Percentiles rank a stretch among this genome's conserved stretches.
Conservation (phyloP, 148 eudicot species). For the Rhododendron griersonianum region DNA sequence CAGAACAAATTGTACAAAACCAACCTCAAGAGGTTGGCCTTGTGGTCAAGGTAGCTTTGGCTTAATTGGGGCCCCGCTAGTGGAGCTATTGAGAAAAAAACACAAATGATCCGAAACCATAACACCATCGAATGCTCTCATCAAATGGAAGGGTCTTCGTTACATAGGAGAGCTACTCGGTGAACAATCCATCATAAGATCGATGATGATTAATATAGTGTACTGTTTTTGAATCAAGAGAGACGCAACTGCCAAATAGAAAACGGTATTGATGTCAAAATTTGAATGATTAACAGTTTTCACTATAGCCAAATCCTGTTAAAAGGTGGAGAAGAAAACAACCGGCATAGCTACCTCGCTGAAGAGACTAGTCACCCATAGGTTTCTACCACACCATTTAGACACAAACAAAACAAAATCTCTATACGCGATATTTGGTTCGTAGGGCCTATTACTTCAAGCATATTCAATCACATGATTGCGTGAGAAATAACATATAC, state of each 20-base stretch:
- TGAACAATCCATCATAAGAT: not conserved
- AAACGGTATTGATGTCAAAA: not conserved
- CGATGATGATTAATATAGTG: not conserved
- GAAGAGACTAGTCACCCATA: not conserved
- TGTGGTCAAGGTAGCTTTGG: too few relatives aligned
- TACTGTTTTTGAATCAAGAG: not conserved
- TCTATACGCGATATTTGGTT: not conserved
- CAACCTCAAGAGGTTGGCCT: too few relatives aligned
- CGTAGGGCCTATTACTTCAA: not conserved
- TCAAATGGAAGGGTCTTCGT: not conserved
- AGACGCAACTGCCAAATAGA: not conserved
- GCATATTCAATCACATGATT: not conserved
- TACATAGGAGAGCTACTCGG: not conserved
- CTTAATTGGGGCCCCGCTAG: not conserved
- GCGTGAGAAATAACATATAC: not conserved
- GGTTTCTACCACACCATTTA: not conserved
- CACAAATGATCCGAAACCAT: not conserved
- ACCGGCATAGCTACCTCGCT: not conserved
- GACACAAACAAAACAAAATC: not conserved
- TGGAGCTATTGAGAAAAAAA: not conserved
- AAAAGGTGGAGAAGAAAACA: not conserved
- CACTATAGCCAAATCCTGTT: not conserved
- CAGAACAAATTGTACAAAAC: too few relatives aligned
- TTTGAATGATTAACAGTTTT: too few relatives aligned
- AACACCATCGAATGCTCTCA: not conserved